Evolutionary conservation across 768 basidiomycete species (phyloP).

Genomic region (Termitomyces sp.): DNA sequence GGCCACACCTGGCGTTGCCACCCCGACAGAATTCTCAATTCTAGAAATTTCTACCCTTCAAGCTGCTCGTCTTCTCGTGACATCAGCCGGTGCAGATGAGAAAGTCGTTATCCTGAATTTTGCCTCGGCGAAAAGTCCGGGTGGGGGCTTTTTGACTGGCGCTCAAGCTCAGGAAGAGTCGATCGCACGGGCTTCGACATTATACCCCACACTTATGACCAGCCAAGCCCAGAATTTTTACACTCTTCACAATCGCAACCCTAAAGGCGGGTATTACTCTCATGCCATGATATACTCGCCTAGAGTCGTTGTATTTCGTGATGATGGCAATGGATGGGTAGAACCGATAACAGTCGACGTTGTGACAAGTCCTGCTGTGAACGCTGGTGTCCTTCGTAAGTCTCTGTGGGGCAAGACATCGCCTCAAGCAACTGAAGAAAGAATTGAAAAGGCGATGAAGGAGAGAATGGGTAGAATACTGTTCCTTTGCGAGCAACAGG

Average conservation of each 20-base stretch:
- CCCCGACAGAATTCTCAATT: constrained; percentile 35
- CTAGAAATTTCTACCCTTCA: constrained; percentile 61
- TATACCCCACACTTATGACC: constrained; percentile 59
- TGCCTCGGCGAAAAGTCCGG: constrained; percentile 69
- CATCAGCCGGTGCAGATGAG: constrained; percentile 13
- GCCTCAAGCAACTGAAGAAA: constrained; percentile 20
- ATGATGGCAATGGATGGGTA: constrained; percentile 53
- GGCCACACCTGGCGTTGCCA: constrained; percentile 33
- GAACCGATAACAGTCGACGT: constrained; percentile 59
- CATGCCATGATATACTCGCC: constrained; percentile 78
- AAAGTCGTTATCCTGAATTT: constrained; percentile 69
- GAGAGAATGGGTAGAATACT: constrained; percentile 70
- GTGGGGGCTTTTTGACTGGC: constrained; percentile 71
- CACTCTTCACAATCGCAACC: constrained; percentile 43
- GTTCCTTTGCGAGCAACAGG: constrained; percentile 57
- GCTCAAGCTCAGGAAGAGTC: constrained; percentile 80
- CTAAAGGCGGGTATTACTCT: constrained; percentile 58
- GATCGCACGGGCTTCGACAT: constrained; percentile 69
- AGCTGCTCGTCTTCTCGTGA: constrained; percentile 42
- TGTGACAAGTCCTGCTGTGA: constrained; percentile 71
- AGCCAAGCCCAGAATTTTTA: constrained; percentile 57
- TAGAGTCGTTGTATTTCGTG: constrained; percentile 52
- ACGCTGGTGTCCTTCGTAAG: constrained; percentile 46
- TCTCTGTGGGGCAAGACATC: constrained; percentile 13
- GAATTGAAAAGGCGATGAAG: constrained; percentile 53